These are phyloP conservation scores for Heterobasidion occidentale DNA, from an alignment of 1,284 basidiomycete genomes.

Conservation along the genomic window DNA sequence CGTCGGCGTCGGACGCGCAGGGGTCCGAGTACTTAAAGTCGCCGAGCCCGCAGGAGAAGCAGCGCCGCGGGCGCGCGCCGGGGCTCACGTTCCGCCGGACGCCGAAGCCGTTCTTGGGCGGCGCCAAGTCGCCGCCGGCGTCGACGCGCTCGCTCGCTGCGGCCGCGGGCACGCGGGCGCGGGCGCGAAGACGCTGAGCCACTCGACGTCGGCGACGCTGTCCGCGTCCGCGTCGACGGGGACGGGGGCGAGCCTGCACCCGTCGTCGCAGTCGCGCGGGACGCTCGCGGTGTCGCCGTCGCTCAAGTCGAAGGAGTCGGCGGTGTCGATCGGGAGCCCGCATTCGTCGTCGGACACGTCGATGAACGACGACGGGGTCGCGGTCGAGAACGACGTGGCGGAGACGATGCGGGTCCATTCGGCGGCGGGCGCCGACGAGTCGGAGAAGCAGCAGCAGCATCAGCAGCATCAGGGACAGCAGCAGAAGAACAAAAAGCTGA, in stretches of 20 bases:
- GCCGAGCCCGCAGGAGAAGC: constrained; percentile 38
- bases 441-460: background rate
- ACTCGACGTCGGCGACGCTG: constrained; percentile 38
- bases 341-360: constrained; percentile 69
- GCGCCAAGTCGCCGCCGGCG: constrained; percentile 56
- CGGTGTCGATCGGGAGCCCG: constrained; percentile 55
- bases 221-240: constrained; percentile 24
- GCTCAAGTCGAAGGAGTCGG: constrained; percentile 73
- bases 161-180: background rate
- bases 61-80: constrained; percentile 55
- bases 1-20: constrained; percentile 29
- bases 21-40: constrained; percentile 26
- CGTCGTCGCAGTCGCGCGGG: constrained; percentile 44
- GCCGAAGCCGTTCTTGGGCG: constrained; percentile 55
- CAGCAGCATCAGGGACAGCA: constrained; percentile 37
- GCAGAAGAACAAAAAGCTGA: constrained; percentile 62
- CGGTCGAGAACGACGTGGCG: constrained; percentile 12
- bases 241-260: constrained; percentile 41
- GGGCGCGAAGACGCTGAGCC: constrained; percentile 31
- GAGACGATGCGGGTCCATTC: constrained; percentile 24
- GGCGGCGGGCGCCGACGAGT: constrained; percentile 6
- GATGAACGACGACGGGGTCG: constrained; percentile 36
- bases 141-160: constrained; percentile 37
- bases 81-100: constrained; percentile 66
- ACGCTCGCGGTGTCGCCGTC: constrained; percentile 47